phyloP scores from a whole-genome alignment of 345 rosid genomes.

The Gossypium australe region DNA sequence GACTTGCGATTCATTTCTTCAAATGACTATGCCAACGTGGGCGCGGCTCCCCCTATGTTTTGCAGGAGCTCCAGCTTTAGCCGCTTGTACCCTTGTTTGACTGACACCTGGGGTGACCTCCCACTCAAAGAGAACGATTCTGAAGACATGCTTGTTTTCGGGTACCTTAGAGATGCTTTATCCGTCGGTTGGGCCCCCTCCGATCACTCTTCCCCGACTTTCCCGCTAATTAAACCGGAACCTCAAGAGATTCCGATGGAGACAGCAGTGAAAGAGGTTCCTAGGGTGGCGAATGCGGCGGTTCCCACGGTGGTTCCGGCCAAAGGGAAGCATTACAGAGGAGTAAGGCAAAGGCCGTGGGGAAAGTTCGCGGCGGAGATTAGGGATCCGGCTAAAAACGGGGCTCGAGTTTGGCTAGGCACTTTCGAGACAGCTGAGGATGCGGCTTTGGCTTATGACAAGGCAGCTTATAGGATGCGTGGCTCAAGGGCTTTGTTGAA shows the following conservation, averaged over 20 bases:
- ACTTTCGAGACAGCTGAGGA: constrained; percentile 98
- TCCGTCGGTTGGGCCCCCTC: constrained; percentile 78
- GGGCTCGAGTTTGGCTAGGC: constrained; percentile 97
- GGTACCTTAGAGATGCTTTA: constrained; percentile 66
- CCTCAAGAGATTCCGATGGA: constrained; percentile 21
- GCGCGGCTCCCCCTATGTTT: constrained; percentile 31
- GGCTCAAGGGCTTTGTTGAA: constrained; percentile 90
- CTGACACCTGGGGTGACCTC: constrained; percentile 90
- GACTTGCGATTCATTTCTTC: constrained; percentile 13
- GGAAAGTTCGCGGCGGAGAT: constrained; percentile 99
- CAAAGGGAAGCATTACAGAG: constrained; percentile 82
- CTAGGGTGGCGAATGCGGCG: constrained; percentile 18
- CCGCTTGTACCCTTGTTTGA: constrained; percentile 64
- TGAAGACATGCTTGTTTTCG: constrained; percentile 80
- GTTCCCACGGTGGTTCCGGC: constrained; percentile 26
- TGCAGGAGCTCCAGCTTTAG: constrained; percentile 62
- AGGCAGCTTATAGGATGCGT: constrained; percentile 93
- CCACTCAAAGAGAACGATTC: constrained; percentile 77
- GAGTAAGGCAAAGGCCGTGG: constrained; percentile 98
- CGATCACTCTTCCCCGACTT: constrained; percentile 18
- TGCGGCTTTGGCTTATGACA: constrained; percentile 93
- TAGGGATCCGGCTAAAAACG: constrained; percentile 94
- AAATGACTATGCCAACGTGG: constrained; percentile 14
- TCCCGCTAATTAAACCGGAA: constrained; percentile 38
- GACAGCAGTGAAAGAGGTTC: background rate